phyloP scores from a whole-genome alignment of 768 basidiomycete genomes.

The Sporobolomyces pararoseus region DNA sequence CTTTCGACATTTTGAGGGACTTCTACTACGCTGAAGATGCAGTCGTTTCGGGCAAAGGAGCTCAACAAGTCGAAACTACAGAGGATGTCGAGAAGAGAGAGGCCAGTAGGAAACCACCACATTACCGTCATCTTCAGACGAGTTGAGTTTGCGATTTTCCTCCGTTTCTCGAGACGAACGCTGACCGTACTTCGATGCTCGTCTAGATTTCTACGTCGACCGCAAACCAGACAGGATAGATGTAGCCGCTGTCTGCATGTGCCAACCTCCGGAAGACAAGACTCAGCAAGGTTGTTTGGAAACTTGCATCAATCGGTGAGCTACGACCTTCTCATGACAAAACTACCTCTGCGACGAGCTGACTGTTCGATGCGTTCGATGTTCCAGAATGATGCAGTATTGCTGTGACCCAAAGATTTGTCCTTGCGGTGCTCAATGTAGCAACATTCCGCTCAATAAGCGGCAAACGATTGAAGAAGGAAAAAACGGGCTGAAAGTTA shows the following conservation, averaged over 20 bases:
- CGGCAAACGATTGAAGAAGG: slow-evolving; percentile 28
- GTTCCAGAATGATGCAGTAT: slow-evolving; percentile 37
- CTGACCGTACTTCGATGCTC: not conserved
- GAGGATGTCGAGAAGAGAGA: slow-evolving; percentile 8
- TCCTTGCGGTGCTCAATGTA: slow-evolving; percentile 31
- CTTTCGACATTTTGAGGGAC: slow-evolving; percentile 32
- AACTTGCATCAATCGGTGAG: slow-evolving; percentile 38
- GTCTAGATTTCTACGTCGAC: slow-evolving; percentile 27
- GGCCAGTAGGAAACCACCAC: slow-evolving; percentile 23
- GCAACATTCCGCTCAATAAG: slow-evolving; percentile 26
- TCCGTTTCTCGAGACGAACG: not conserved
- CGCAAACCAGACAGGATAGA: slow-evolving; percentile 28
- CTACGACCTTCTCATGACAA: not conserved
- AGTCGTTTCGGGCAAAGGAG: not conserved
- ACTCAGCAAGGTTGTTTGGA: slow-evolving; percentile 13
- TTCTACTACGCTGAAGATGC: slow-evolving; percentile 9
- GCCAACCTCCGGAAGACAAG: not conserved
- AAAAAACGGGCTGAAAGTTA: slow-evolving; percentile 29
- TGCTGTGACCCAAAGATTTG: slow-evolving; percentile 36
- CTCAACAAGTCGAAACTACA: not conserved
- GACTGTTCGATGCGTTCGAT: too few relatives aligned
- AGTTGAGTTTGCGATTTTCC: slow-evolving; percentile 8
- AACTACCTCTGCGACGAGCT: not conserved
- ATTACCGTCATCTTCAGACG: slow-evolving; percentile 14
- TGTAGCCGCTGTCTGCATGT: slow-evolving; percentile 27